Percentiles rank a stretch among this genome's conserved stretches.
These are phyloP conservation scores for Pseudogymnoascus sp. DNA, from an alignment of 2,329 filamentous ascomycete species.

Conservation along the genomic window DNA sequence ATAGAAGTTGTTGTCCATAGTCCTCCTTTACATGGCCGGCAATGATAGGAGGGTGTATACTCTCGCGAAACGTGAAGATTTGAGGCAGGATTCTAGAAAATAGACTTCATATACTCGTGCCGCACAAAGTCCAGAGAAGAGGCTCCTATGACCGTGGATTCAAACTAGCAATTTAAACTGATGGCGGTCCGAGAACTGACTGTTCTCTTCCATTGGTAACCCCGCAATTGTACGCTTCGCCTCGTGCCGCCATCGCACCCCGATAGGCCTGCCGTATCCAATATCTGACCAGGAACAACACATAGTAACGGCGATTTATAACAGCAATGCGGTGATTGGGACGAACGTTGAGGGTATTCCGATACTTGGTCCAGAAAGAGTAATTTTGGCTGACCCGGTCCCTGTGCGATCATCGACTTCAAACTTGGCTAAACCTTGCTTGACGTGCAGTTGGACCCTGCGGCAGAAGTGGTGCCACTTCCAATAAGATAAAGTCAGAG, in stretches of 20 bases:
- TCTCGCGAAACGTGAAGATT: neutral
- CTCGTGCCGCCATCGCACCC: neutral
- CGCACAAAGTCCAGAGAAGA: neutral
- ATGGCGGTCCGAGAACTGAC: neutral
- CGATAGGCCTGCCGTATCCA: neutral
- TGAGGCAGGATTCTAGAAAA: neutral
- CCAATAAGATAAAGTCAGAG: neutral
- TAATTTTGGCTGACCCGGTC: neutral
- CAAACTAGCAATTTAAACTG: neutral
- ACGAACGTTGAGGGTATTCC: constrained; percentile 8
- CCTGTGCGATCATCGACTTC: neutral
- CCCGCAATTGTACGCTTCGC: neutral
- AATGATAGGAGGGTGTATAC: too few relatives aligned
- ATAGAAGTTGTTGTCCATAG: neutral
- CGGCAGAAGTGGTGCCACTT: neutral
- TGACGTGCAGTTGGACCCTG: neutral
- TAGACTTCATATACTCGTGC: neutral
- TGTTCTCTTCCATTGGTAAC: neutral
- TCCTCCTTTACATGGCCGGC: neutral
- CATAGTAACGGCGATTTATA: constrained; percentile 1
- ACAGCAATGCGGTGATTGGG: constrained; percentile 3
- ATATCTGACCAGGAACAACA: neutral
- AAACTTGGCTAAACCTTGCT: constrained; percentile 4
- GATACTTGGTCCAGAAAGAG: neutral
- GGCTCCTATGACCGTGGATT: neutral